These are phyloP conservation scores for Cladobotryum mycophilum DNA, from an alignment of 2,329 filamentous ascomycete species.

Conservation along the genomic window DNA sequence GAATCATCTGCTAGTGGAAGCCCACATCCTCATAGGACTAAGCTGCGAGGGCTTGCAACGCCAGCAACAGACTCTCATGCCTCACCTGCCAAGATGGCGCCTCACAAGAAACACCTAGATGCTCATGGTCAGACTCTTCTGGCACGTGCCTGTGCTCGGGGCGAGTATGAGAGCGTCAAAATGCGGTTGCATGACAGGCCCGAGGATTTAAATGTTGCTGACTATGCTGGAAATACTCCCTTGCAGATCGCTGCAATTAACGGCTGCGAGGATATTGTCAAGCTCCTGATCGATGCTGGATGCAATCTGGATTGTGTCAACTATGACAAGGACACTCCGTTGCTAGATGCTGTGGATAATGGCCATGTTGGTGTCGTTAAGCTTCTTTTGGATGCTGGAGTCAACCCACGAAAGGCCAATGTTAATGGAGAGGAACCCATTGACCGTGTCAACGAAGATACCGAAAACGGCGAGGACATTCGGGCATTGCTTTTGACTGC, in stretches of 20 bases:
- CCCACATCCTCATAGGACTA: conserved; percentile 53
- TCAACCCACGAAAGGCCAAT: conserved; percentile 87
- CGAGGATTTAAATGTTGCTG: conserved; percentile 80
- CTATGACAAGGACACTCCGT: conserved; percentile 82
- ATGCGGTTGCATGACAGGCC: conserved; percentile 69
- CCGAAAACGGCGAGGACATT: conserved; percentile 75
- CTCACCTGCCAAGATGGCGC: conserved; percentile 61
- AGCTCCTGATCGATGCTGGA: conserved; percentile 75
- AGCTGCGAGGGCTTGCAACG: conserved; percentile 49
- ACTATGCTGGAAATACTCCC: conserved; percentile 95
- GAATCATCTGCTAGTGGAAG: conserved; percentile 57
- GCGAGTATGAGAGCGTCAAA: conserved; percentile 74
- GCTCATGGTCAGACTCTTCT: conserved; percentile 86
- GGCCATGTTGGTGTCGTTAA: conserved; percentile 84
- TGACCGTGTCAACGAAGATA: conserved; percentile 69
- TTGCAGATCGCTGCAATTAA: conserved; percentile 88
- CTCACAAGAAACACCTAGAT: conserved; percentile 82
- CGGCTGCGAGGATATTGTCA: conserved; percentile 80
- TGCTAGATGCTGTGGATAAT: conserved; percentile 95
- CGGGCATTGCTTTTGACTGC: conserved; percentile 58
- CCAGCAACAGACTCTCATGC: conserved; percentile 54
- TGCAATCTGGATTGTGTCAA: conserved; percentile 76
- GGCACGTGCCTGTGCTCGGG: conserved; percentile 82
- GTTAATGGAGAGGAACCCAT: conserved; percentile 89
- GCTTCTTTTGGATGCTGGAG: conserved; percentile 75